Evolutionary conservation across 805 yeast genomes (phyloP), one percentile per base, ranked within the genome.

Genomic region (Spathaspora passalidarum): DNA sequence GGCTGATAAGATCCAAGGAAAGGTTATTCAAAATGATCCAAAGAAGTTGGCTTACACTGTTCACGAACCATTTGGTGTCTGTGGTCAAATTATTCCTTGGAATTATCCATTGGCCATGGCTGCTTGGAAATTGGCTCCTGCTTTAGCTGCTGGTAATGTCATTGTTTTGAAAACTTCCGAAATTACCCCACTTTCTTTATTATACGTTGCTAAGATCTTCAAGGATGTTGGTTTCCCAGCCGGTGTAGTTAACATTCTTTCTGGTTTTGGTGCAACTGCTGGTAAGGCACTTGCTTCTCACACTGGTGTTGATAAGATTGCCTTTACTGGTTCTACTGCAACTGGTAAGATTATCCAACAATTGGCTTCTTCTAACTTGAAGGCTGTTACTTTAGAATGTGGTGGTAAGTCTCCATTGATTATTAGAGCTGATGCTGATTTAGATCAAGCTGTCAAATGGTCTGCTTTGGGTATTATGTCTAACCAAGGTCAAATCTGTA

Each of bases 51-150:
- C 86, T 29, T 82, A 81, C 66, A 83, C 90, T 20, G 72, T 82
- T 44, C 82, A 82, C 52, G 86, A 84, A 58, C 77, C 77, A 22
- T 63, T 52, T 50, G 76, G 76, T 5, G 75, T 72, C 17, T 68
- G 75, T 55, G 77, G 72, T 13, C 76, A 72, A 52, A 72, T 72
- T 49, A 66, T 72, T 44, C 77, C 77, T 16, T 72, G 77, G 77
- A 72, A 72, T 57, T 72, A 69, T 56, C 77, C 77, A 11, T 55
- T 72, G 50, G 69, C 76, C 25, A 84, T 85, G 89, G 81, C 86
- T 13, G 75, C 86, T 19, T 86, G 94, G 94, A 86, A 86, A 64
- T 71, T 86, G 58, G 88, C 86, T 21, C 92, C 92, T 18, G 94
- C 95, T 8, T 67, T 86, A 52, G 89, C 91, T 36, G 84, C 88